Evolutionary conservation across 495 filamentous ascomycete genomes (phyloP).

Genomic region (Lineolata rhizophorae): DNA sequence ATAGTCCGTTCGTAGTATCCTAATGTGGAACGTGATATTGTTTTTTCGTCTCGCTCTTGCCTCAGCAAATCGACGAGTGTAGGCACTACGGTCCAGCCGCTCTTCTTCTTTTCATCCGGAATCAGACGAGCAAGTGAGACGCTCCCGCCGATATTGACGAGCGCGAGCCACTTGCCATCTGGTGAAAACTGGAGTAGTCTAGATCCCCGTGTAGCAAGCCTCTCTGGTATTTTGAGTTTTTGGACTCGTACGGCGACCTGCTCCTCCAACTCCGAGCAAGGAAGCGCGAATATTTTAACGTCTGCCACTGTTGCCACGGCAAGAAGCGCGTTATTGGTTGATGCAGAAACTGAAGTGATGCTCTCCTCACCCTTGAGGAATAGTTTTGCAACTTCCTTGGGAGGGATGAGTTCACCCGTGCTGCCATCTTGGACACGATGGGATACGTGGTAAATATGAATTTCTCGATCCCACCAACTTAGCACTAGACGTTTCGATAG

Average conservation of each 20-base stretch:
- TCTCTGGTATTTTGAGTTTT: too few relatives aligned
- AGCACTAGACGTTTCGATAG: conserved; percentile 49
- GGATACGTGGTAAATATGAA: conserved; percentile 66
- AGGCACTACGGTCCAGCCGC: too few relatives aligned
- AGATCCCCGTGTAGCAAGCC: conserved; percentile 39
- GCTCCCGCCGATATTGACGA: conserved; percentile 28
- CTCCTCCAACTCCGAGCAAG: too few relatives aligned
- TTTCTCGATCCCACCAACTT: conserved; percentile 83
- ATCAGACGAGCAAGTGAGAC: conserved; percentile 25
- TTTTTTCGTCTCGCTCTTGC: conserved; percentile 24
- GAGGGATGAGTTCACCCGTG: conserved; percentile 1
- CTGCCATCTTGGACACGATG: conserved; percentile 3
- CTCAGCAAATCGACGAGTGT: conserved; percentile 17
- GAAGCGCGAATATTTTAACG: conserved; percentile 56
- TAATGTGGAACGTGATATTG: conserved; percentile 34
- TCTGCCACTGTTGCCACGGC: conserved; percentile 54
- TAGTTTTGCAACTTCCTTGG: conserved; percentile 48
- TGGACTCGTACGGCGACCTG: too few relatives aligned
- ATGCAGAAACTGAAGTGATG: conserved; percentile 62
- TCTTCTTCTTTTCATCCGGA: too few relatives aligned
- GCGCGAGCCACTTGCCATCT: conserved; percentile 32
- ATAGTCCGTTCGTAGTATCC: conserved; percentile 63
- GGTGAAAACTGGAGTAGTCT: conserved; percentile 32
- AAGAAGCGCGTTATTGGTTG: conserved; percentile 48
- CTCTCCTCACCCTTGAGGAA: conserved; percentile 61